These are phyloP conservation scores for Letharia lupina DNA, from an alignment of 495 filamentous ascomycete species.

Conservation along the genomic window DNA sequence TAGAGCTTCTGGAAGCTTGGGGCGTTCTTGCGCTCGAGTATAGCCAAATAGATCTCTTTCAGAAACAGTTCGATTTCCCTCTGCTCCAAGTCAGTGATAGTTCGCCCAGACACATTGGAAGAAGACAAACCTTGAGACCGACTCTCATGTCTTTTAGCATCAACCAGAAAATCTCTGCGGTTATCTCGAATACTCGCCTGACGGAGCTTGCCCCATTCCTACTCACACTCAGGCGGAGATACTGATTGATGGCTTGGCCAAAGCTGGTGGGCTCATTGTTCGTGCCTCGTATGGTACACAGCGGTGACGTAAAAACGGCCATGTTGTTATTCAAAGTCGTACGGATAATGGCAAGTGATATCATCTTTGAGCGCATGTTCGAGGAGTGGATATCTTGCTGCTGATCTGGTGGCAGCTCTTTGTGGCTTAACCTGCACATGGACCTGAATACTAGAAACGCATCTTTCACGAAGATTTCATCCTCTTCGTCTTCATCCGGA, in stretches of 20 bases:
- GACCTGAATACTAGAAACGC: conserved; percentile 95
- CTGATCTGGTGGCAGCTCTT: conserved; percentile 77
- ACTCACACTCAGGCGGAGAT: conserved; percentile 86
- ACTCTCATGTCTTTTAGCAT: conserved; percentile 91
- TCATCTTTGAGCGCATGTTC: conserved; percentile 92
- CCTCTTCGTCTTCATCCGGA: conserved; percentile 76
- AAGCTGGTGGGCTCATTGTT: conserved; percentile 82
- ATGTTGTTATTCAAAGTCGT: conserved; percentile 89
- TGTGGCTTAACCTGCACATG: conserved; percentile 95
- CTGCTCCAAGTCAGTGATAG: conserved; percentile 34
- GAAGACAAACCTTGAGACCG: conserved; percentile 67
- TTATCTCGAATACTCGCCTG: conserved; percentile 84
- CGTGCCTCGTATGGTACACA: conserved; percentile 81
- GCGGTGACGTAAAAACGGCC: conserved; percentile 74
- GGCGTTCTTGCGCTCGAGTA: conserved; percentile 79
- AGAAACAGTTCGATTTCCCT: conserved; percentile 98
- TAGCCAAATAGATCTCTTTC: conserved; percentile 94
- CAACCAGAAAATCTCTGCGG: conserved; percentile 95
- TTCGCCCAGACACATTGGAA: not conserved
- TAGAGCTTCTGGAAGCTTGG: conserved; percentile 86
- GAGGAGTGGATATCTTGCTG: conserved; percentile 86
- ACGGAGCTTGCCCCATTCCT: conserved; percentile 92
- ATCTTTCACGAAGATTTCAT: conserved; percentile 93
- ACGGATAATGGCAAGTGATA: conserved; percentile 90
- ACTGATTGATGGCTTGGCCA: conserved; percentile 91